These are phyloP conservation scores for Camellia granthamiana DNA, from an alignment of 148 eudicot genomes.

Conservation along the genomic window DNA sequence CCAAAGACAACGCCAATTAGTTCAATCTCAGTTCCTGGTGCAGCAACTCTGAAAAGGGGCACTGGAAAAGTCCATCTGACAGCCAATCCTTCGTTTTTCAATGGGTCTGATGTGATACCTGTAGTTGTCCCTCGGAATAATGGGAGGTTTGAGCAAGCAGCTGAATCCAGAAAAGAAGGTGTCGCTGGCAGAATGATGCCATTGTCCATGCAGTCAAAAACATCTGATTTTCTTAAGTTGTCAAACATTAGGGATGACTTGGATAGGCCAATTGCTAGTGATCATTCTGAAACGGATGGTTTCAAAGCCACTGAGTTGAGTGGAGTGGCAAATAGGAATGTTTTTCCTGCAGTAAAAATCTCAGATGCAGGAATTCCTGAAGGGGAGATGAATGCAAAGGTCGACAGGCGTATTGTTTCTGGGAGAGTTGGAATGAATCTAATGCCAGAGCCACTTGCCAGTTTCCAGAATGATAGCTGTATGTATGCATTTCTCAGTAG, in stretches of 20 bases:
- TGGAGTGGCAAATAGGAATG: slow-evolving; percentile 43
- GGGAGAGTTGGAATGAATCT: slow-evolving; percentile 44
- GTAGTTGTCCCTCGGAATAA: slow-evolving; percentile 82
- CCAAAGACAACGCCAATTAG: slow-evolving; percentile 41
- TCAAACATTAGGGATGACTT: slow-evolving; percentile 52
- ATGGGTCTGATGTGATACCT: slow-evolving; percentile 58
- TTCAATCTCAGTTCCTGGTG: slow-evolving; percentile 37
- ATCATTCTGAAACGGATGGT: slow-evolving; percentile 41
- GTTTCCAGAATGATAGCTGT: slow-evolving; percentile 61
- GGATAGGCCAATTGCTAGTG: slow-evolving; percentile 44
- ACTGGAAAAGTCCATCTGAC: slow-evolving; percentile 51
- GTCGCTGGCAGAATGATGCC: slow-evolving; percentile 52
- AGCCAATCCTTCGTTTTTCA: slow-evolving; percentile 42
- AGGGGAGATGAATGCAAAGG: slow-evolving; percentile 49
- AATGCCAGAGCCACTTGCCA: slow-evolving; percentile 41
- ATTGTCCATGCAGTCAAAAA: slow-evolving; percentile 49
- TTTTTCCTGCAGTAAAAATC: slow-evolving; percentile 41
- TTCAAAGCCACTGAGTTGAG: slow-evolving; percentile 36
- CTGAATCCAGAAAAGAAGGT: slow-evolving; percentile 68
- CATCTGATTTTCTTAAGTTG: slow-evolving; percentile 49
- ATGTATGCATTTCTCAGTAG: slow-evolving; percentile 33
- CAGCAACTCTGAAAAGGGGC: slow-evolving; percentile 55
- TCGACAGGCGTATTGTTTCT: slow-evolving; percentile 43
- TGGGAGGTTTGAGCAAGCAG: slow-evolving; percentile 52
- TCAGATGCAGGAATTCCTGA: slow-evolving; percentile 36